phyloP scores from a whole-genome alignment of 1,284 basidiomycete genomes.

The Erythrobasidium hasegawianum region DNA sequence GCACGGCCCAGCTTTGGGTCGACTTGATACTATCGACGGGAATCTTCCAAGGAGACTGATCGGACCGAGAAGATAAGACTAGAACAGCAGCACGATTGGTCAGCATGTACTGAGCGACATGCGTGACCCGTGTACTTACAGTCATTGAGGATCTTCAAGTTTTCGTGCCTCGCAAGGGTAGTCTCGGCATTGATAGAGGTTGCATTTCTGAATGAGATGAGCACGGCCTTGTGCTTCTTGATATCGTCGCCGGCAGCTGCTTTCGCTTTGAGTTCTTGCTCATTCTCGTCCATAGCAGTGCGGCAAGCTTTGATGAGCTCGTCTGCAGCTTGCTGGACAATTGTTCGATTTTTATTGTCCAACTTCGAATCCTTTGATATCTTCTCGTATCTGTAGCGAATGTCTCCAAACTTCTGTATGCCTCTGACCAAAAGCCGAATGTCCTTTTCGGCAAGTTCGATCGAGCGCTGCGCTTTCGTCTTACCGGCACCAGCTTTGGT shows the following conservation, averaged over 20 bases:
- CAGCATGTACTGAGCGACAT: too few relatives aligned
- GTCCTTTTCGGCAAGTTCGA: slow-evolving; percentile 95
- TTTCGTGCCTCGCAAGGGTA: slow-evolving; percentile 80
- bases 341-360: slow-evolving; percentile 86
- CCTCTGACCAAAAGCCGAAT: slow-evolving; percentile 92
- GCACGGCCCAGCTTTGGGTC: slow-evolving; percentile 91
- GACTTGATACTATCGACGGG: slow-evolving; percentile 90
- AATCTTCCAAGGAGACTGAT: slow-evolving; percentile 75
- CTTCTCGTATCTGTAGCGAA: slow-evolving; percentile 85
- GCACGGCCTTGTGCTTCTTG: slow-evolving; percentile 83
- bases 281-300: slow-evolving; percentile 77
- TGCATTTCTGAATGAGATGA: slow-evolving; percentile 84
- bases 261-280: slow-evolving; percentile 69
- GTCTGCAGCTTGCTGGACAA: slow-evolving; percentile 86
- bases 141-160: slow-evolving; percentile 82
- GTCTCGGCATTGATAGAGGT: slow-evolving; percentile 97
- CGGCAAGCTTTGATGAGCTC: slow-evolving; percentile 85
- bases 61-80: slow-evolving; percentile 57
- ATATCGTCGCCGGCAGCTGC: slow-evolving; percentile 70
- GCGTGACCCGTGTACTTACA: too few relatives aligned
- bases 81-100: neutral
- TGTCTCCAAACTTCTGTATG: slow-evolving; percentile 96
- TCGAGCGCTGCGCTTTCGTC: slow-evolving; percentile 82
- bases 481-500: slow-evolving; percentile 50
- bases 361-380: slow-evolving; percentile 93